These are phyloP conservation scores for Lenwebbia sp. DNA, from an alignment of 345 rosid species.

Conservation along the genomic window DNA sequence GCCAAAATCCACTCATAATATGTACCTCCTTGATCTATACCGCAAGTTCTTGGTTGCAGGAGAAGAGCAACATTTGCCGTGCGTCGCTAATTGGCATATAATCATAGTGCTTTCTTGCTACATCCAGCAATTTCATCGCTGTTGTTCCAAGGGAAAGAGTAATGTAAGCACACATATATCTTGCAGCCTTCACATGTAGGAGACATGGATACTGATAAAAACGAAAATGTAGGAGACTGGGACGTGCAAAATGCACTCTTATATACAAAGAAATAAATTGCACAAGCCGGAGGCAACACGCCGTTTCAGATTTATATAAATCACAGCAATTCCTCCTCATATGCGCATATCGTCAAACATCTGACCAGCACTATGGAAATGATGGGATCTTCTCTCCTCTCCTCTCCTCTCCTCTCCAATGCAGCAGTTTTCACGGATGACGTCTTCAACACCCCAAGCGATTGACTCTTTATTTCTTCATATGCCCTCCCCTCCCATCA, in stretches of 20 bases:
- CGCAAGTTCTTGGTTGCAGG: constrained; percentile 25
- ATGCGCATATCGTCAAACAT: neutral
- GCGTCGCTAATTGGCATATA: constrained; percentile 51
- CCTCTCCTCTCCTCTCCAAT: neutral
- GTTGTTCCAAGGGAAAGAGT: neutral
- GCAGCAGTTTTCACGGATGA: neutral
- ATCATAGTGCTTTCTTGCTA: constrained; percentile 90
- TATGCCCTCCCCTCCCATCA: neutral
- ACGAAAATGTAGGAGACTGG: too few relatives aligned
- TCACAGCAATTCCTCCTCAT: neutral
- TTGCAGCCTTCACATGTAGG: too few relatives aligned
- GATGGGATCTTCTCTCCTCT: neutral
- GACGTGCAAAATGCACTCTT: too few relatives aligned
- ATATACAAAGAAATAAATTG: neutral
- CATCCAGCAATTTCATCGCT: constrained; percentile 98
- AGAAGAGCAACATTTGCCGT: constrained; percentile 55
- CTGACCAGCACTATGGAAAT: neutral
- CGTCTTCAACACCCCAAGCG: neutral
- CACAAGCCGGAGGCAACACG: neutral
- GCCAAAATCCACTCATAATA: neutral
- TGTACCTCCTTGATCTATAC: neutral
- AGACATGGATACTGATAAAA: too few relatives aligned
- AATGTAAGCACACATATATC: neutral
- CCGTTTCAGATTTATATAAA: neutral
- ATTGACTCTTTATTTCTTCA: neutral